Percentiles rank a stretch among this genome's conserved stretches.
These are phyloP conservation scores for Fusarium virguliforme DNA, from an alignment of 2,329 filamentous ascomycete genomes.

Conservation along the genomic window DNA sequence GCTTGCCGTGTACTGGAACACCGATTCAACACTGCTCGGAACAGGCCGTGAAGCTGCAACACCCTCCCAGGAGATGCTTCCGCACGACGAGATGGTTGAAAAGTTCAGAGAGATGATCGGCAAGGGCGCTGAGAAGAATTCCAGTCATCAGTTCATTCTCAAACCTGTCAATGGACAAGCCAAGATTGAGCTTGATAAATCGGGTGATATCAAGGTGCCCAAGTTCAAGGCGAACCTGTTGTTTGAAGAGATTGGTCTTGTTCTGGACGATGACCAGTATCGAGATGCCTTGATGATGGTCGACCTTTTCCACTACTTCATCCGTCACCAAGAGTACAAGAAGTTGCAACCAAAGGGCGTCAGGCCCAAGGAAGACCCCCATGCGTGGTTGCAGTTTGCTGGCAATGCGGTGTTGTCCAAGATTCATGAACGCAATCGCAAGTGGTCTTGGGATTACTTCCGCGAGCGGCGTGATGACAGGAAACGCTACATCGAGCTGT, in stretches of 20 bases:
- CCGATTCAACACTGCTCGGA: conserved; percentile 87
- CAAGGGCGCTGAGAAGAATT: conserved; percentile 72
- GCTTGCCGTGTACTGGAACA: conserved; percentile 98
- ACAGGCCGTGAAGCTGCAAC: conserved; percentile 79
- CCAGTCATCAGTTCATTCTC: conserved; percentile 90
- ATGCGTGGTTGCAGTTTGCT: conserved; percentile 93
- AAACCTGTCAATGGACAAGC: conserved; percentile 96
- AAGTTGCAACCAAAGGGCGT: conserved; percentile 88
- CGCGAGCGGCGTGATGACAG: conserved; percentile 93
- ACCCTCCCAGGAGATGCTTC: conserved; percentile 68
- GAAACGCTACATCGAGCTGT: conserved; percentile 89
- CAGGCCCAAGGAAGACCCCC: conserved; percentile 88
- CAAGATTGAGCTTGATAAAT: conserved; percentile 95
- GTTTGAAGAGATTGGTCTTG: conserved; percentile 97
- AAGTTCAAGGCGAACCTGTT: conserved; percentile 92
- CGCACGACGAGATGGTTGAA: conserved; percentile 83
- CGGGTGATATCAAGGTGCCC: conserved; percentile 81
- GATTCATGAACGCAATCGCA: conserved; percentile 93
- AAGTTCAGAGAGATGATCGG: conserved; percentile 86
- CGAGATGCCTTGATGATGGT: conserved; percentile 98
- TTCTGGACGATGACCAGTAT: conserved; percentile 98
- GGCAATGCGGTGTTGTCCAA: conserved; percentile 90
- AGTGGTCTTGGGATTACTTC: conserved; percentile 98
- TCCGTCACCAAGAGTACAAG: conserved; percentile 97
- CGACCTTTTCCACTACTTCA: conserved; percentile 98